Base-by-base conservation (phyloP, 345 rosid species). In the Barbarea vulgaris region DNA sequence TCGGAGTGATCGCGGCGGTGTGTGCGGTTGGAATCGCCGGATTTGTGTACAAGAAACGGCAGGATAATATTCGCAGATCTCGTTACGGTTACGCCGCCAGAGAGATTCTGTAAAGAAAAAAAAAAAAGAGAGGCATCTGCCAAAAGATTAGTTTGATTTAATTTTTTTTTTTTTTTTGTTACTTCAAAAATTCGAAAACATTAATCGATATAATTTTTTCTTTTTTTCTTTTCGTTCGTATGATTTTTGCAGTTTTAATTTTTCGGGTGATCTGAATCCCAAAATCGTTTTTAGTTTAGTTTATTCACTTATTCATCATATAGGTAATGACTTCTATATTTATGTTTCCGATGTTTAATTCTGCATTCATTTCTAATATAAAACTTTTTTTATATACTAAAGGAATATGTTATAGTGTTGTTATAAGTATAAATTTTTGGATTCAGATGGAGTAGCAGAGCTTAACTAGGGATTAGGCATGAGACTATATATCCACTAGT, bases 11-110 rank as follows among this genome's bases (percentile, higher is more conserved):
- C 1, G 78, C 67, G 71, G 85, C 81, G 52, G 86, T 71, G 6
- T 76, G 84, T 51, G 46, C 81, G 51, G 88, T 79, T 9, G 91
- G 81, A 33, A 0, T 84, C 6, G 92, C 84, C 7, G 94, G 86
- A 11, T 19, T 77, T 28, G 92, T 87, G 50, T 81, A 81, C 60
- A 87, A 82, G 87, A 88, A 81, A 84, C 83, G 97, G 57, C 85
- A 73, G 37, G 85, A 91, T 1, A 91, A 91, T 47, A 34, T 85
- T 14, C 82, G 91, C 67, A 69, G 92, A 64, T 70, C 88, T 67
- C 82, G 78, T 52, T 86, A 82, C 68, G 70, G 90, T 51, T 78
- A 79, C 69, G 85, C 85, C 8, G 88, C 88, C 8, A 83, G 89
- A 62, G 91, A 91, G 59, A 58, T 91, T 70, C 87, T 87, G 15